phyloP scores from a whole-genome alignment of 106 monocot genomes.

The Dendrobium chrysotoxum region DNA sequence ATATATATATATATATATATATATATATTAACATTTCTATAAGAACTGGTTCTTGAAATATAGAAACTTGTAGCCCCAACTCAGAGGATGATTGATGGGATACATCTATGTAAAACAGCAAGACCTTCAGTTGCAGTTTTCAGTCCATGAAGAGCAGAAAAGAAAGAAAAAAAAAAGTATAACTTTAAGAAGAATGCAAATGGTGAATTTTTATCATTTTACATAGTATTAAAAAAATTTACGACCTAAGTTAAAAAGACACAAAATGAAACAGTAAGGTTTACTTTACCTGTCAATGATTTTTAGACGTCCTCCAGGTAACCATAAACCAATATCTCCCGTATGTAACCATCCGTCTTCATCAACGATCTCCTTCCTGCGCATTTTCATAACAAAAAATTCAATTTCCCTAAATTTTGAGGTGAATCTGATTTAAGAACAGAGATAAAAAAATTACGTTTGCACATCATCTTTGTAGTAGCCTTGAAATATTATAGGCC shows the following conservation, averaged over 20 bases:
- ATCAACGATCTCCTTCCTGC: constrained; percentile 84
- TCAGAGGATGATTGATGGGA: neutral
- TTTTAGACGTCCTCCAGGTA: constrained; percentile 83
- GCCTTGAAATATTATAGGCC: constrained; percentile 30
- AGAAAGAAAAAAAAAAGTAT: neutral
- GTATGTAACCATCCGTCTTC: constrained; percentile 96
- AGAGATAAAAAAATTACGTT: constrained; percentile 5
- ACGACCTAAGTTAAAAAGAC: neutral
- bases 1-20: too few relatives aligned
- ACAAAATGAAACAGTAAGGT: neutral
- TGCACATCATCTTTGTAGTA: constrained; percentile 35
- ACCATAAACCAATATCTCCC: constrained; percentile 96
- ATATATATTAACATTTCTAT: neutral
- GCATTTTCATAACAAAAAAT: neutral
- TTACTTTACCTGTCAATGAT: constrained; percentile 75
- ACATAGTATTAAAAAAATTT: neutral
- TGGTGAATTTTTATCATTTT: neutral
- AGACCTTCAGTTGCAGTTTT: neutral
- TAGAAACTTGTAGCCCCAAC: neutral
- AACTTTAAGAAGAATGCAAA: neutral
- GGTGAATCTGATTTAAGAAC: neutral
- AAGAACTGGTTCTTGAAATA: neutral
- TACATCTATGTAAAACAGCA: neutral
- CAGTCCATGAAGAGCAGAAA: neutral
- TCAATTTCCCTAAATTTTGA: constrained; percentile 9